phyloP scores from a whole-genome alignment of 1,284 basidiomycete genomes.

The Cryptococcus sp. region DNA sequence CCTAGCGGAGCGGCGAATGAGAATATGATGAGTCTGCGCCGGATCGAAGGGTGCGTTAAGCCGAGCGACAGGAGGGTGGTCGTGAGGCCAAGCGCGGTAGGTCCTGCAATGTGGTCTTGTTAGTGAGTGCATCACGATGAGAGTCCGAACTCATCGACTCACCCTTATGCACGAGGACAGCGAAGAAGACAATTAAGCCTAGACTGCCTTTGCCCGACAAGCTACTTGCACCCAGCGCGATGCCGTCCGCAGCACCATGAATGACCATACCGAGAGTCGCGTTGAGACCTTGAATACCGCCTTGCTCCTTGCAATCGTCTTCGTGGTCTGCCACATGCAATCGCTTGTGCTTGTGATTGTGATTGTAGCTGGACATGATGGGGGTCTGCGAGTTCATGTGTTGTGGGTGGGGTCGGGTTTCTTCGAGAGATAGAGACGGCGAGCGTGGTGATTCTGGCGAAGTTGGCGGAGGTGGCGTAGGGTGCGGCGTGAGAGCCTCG shows the following conservation, averaged over 20 bases:
- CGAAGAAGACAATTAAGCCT: slow-evolving; percentile 80
- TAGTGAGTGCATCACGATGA: neutral
- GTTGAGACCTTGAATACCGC: slow-evolving; percentile 57
- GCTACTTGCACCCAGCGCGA: slow-evolving; percentile 74
- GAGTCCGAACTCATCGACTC: slow-evolving; percentile 19
- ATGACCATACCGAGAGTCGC: slow-evolving; percentile 80
- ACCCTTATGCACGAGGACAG: slow-evolving; percentile 88
- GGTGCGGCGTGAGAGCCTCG: slow-evolving; percentile 48
- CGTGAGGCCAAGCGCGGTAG: slow-evolving; percentile 79
- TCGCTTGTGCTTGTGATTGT: slow-evolving; percentile 34
- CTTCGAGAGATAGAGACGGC: slow-evolving; percentile 6
- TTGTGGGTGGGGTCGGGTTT: slow-evolving; percentile 15
- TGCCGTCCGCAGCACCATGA: slow-evolving; percentile 85
- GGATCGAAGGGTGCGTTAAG: slow-evolving; percentile 67
- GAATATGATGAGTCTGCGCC: slow-evolving; percentile 73
- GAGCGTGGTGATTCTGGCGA: slow-evolving; percentile 14
- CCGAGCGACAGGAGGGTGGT: slow-evolving; percentile 75
- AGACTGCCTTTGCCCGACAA: slow-evolving; percentile 53
- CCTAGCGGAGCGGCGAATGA: slow-evolving; percentile 75
- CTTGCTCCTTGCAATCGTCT: slow-evolving; percentile 8
- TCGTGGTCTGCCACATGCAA: slow-evolving; percentile 28
- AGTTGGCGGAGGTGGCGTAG: slow-evolving; percentile 25
- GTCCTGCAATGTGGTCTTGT: slow-evolving; percentile 58
- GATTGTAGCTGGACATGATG: slow-evolving; percentile 38
- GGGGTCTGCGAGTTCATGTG: slow-evolving; percentile 39